Conservation (phyloP, 495 filamentous ascomycete genomes). For the Penicillium simplicissimum region DNA sequence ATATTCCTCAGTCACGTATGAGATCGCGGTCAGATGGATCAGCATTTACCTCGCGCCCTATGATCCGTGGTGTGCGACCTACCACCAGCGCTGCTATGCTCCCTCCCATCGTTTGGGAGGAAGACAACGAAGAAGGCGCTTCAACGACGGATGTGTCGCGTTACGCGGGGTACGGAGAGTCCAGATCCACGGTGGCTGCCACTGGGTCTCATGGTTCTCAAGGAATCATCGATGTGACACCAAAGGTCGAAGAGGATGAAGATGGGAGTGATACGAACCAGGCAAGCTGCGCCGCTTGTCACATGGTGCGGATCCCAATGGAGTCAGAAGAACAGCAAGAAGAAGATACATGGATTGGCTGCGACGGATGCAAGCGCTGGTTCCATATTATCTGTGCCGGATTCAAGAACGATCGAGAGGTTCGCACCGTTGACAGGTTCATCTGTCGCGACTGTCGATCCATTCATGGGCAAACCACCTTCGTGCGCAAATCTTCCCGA, state of each 20-base stretch:
- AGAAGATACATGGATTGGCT: constrained; percentile 69
- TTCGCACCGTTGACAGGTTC: constrained; percentile 72
- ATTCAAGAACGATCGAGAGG: constrained; percentile 68
- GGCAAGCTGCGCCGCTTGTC: constrained; percentile 53
- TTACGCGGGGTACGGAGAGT: constrained; percentile 10
- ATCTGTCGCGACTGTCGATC: constrained; percentile 63
- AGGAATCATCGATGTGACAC: constrained; percentile 16
- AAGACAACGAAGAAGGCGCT: constrained; percentile 34
- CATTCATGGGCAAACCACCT: constrained; percentile 64
- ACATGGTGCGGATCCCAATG: constrained; percentile 48
- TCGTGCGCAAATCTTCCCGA: constrained; percentile 61
- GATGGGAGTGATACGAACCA: constrained; percentile 31
- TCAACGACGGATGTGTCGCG: constrained; percentile 16
- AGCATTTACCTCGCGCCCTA: constrained; percentile 41
- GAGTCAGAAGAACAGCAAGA: constrained; percentile 47
- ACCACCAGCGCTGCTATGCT: constrained; percentile 46
- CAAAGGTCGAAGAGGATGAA: constrained; percentile 40
- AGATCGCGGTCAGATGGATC: constrained; percentile 51
- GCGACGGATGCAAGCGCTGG: constrained; percentile 75
- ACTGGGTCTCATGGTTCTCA: constrained; percentile 5
- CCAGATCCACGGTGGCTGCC: background rate
- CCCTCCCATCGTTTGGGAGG: constrained; percentile 41
- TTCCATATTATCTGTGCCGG: constrained; percentile 73
- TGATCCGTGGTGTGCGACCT: constrained; percentile 40
- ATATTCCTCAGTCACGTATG: constrained; percentile 40